Evolutionary conservation across 1,284 basidiomycete genomes (phyloP), one percentile per base, ranked within the genome.

Genomic region (Neotropicomus parvogracilis): DNA sequence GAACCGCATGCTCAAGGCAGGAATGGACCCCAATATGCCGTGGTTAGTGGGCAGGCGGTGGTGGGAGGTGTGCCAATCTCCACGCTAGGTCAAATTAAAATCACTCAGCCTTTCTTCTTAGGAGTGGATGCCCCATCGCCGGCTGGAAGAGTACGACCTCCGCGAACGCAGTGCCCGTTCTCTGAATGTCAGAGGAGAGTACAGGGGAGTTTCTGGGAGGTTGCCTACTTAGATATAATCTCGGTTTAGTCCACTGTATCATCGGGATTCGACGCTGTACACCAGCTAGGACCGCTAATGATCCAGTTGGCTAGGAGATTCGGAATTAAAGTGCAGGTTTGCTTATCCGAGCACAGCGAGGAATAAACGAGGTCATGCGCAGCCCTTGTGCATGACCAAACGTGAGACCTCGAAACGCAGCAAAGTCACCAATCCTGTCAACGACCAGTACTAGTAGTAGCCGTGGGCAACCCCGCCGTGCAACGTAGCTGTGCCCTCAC

Each of bases 1-100:
- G 69, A 81, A 74, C 58, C 79, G 86, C 50, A 87, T 91, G 80
- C 63, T 82, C 52, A 87, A 84, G 63, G 85, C 85, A 42, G 88
- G 88, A 26, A 67, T 88, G 45, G 75, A 81, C 57, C 71, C 80
- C 33, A 78, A 77, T 55, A 64, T 82, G 46, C 70, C 79, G 32
- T 88, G 84, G 85, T 26, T 48, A 31, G 69, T 71, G 52, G 76
- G 77, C 50, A 74, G 75, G 56, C 72, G 80, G 55, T 89, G 86
- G 88, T 90, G 87, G 88, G 83, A 88, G 78, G 88, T 88, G 55
- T 64, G 79, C 69, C 35, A 38, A 43, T 55, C 45, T 40, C 39
- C 40, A 35, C 38, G 46, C 52, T 52, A 41, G 49, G 53, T 52
- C 37, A 52, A 55, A 55, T 58, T 54, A 48, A 24, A 24, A 53